phyloP scores from a whole-genome alignment of 305 asterid genomes.

The Fraxinus greggii region DNA sequence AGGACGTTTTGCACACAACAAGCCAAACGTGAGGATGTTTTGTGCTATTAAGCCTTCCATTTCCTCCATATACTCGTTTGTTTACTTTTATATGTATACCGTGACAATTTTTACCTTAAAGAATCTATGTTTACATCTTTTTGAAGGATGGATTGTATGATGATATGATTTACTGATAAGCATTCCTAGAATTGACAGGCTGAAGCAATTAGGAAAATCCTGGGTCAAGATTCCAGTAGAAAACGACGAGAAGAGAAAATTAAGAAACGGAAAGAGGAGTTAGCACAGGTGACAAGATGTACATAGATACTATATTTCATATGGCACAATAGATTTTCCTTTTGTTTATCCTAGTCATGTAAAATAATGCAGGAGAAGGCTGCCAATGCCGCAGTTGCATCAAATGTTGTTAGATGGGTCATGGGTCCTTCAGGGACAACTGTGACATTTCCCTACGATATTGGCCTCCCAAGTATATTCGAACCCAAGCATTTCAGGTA shows the following conservation, averaged over 20 bases:
- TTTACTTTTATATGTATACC: neutral
- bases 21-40: no score
- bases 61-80: neutral
- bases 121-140: neutral
- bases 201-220: conserved; percentile 77
- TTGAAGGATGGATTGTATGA: neutral
- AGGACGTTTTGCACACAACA: no score
- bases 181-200: conserved; percentile 43
- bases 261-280: conserved; percentile 41
- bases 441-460: conserved; percentile 68
- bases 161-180: neutral
- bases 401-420: conserved; percentile 71
- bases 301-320: neutral
- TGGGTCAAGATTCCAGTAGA: conserved; percentile 89
- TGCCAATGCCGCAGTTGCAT: conserved; percentile 37
- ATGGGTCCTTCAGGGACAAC: conserved; percentile 75
- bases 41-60: no score
- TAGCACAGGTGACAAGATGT: conserved; percentile 49
- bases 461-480: conserved; percentile 78
- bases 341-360: conserved; percentile 12
- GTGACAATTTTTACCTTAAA: neutral
- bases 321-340: neutral
- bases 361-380: conserved; percentile 55
- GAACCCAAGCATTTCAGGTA: conserved; percentile 63
- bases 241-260: conserved; percentile 73